A percentile compares a stretch with the other conserved stretches of the same genome.
Evolutionary conservation across 129 eudicot genomes (phyloP).

Genomic region (Arctium minus): DNA sequence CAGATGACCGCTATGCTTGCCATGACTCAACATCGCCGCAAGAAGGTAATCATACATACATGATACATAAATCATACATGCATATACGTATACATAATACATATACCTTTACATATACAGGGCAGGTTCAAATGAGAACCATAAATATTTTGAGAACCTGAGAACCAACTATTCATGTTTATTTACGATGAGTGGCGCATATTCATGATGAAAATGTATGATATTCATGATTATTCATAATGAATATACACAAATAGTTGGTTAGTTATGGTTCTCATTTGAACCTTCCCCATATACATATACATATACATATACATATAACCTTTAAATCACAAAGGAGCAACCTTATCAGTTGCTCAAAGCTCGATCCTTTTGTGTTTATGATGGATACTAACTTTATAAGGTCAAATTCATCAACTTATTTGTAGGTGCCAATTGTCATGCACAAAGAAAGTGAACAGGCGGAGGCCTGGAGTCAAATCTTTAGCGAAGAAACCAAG

Average conservation of each 20-base stretch:
- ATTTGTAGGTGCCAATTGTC: slow-evolving; percentile 60
- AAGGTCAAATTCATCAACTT: neutral
- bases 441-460: slow-evolving; percentile 68
- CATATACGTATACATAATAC: neutral
- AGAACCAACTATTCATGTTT: neutral
- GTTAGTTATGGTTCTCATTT: neutral
- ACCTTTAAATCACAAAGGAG: no score
- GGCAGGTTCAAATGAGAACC: neutral
- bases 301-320: neutral
- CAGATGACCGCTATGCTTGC: slow-evolving; percentile 94
- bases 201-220: no score
- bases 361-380: neutral
- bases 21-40: slow-evolving; percentile 76
- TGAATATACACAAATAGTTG: neutral
- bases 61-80: neutral
- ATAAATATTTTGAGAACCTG: neutral
- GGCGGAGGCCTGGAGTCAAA: slow-evolving; percentile 66
- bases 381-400: neutral
- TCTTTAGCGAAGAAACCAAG: slow-evolving; percentile 65
- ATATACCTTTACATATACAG: neutral
- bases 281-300: neutral
- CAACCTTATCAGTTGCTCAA: no score
- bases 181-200: neutral
- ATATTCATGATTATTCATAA: neutral
- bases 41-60: slow-evolving; percentile 41